phyloP scores from a whole-genome alignment of 352 stramenopile species.

The Pythium myriotylum region DNA sequence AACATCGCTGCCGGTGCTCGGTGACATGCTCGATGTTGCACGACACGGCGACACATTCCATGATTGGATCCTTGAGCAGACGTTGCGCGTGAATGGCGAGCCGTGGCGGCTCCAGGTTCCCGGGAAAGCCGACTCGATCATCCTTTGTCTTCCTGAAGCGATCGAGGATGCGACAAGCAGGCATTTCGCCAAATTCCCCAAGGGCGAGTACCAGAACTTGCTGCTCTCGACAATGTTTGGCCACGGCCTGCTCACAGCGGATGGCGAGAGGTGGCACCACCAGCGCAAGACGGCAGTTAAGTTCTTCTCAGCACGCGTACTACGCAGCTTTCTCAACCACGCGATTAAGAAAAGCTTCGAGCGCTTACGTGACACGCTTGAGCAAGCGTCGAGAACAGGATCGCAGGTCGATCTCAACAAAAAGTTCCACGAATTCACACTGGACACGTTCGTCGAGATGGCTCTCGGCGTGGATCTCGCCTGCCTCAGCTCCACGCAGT shows the following conservation, averaged over 20 bases:
- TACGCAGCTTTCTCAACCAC: slow-evolving; percentile 28
- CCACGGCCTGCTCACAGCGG: slow-evolving; percentile 22
- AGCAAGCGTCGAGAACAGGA: neutral
- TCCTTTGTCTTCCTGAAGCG: slow-evolving; percentile 19
- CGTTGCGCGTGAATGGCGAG: slow-evolving; percentile 12
- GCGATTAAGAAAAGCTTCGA: slow-evolving; percentile 14
- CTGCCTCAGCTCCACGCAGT: slow-evolving; percentile 33
- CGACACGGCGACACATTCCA: neutral
- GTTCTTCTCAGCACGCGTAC: slow-evolving; percentile 33
- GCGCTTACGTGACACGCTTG: neutral
- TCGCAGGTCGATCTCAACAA: slow-evolving; percentile 25
- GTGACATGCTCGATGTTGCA: slow-evolving; percentile 1
- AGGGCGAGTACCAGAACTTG: slow-evolving; percentile 26
- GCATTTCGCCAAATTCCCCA: slow-evolving; percentile 36
- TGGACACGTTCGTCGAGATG: slow-evolving; percentile 62
- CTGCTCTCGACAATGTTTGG: slow-evolving; percentile 27
- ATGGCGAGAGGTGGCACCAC: slow-evolving; percentile 34
- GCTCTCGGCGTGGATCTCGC: slow-evolving; percentile 52
- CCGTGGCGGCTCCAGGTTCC: slow-evolving; percentile 17
- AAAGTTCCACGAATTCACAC: slow-evolving; percentile 50
- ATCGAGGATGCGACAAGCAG: slow-evolving; percentile 38
- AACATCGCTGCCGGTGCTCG: slow-evolving; percentile 4
- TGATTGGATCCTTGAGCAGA: slow-evolving; percentile 4
- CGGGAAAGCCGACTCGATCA: slow-evolving; percentile 17
- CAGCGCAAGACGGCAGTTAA: slow-evolving; percentile 34